These are phyloP conservation scores for Teratosphaeriaceae sp. DNA, from an alignment of 2,329 filamentous ascomycete species.

Conservation along the genomic window DNA sequence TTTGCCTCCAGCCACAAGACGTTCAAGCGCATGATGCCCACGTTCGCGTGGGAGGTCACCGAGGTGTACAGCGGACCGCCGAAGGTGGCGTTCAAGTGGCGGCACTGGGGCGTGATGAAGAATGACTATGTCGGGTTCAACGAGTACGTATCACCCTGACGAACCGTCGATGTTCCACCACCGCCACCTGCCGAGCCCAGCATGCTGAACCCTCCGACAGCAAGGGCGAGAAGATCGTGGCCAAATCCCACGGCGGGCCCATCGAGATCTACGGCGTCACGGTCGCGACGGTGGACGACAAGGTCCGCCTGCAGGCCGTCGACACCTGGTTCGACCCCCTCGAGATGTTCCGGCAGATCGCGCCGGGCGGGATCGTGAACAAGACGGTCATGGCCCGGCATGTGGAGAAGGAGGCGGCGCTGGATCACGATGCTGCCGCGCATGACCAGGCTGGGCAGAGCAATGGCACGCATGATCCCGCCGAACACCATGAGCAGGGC, in stretches of 20 bases:
- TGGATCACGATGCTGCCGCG: slow-evolving; percentile 13
- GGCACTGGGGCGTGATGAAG: slow-evolving; percentile 63
- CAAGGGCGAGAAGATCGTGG: slow-evolving; percentile 55
- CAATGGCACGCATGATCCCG: too few species aligned
- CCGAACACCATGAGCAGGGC: too few species aligned
- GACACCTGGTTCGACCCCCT: slow-evolving; percentile 62
- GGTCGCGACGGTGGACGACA: slow-evolving; percentile 55
- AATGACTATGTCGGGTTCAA: slow-evolving; percentile 60
- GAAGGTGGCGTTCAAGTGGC: slow-evolving; percentile 57
- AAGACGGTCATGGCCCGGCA: slow-evolving; percentile 35
- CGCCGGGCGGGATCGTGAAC: slow-evolving; percentile 42
- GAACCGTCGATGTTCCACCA: slow-evolving; percentile 3
- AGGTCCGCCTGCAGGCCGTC: slow-evolving; percentile 51
- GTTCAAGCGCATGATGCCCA: slow-evolving; percentile 68
- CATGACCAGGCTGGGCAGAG: too few species aligned
- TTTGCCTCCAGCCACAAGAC: slow-evolving; percentile 61
- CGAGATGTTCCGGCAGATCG: slow-evolving; percentile 62
- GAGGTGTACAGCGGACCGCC: slow-evolving; percentile 62
- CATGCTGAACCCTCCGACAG: slow-evolving; percentile 32
- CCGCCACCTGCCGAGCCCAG: slow-evolving; percentile 6
- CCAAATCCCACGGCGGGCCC: slow-evolving; percentile 52
- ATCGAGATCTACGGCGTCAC: slow-evolving; percentile 61
- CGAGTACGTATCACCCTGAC: slow-evolving; percentile 40
- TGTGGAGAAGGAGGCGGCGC: slow-evolving; percentile 23
- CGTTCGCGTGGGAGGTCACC: slow-evolving; percentile 63